Evolutionary conservation across 768 basidiomycete species (phyloP), one percentile per base, ranked within the genome.

Genomic region (Mycena vitilis): DNA sequence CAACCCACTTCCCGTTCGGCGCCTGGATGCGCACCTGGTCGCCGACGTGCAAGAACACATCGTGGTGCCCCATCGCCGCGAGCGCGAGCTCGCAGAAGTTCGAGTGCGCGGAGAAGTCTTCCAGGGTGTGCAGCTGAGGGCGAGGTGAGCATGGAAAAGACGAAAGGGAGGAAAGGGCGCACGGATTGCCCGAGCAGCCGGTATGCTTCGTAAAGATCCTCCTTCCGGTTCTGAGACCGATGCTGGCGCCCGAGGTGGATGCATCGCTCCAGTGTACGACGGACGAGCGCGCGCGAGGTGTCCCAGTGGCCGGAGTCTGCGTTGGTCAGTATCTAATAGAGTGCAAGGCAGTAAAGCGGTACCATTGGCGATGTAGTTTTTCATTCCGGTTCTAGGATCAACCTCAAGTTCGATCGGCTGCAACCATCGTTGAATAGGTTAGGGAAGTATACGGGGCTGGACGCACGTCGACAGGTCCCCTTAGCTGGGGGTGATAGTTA

Each of bases 301-400:
- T 95, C 94, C 96, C 96, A 98, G n/a, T 75, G 66, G 7, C 93
- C 91, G 23, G 84, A 78, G 69, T 93, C 92, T 89, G 70, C 34
- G 11, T 44, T 36, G 66, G 53, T 13, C 15, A 53, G 36, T 7
- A 44, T 34, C 34, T 36, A 47, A 52, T 22, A 20, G 22, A 7
- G 8, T 38, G 30, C 38, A n/a, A 45, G 20, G 37, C 11, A 37
- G 37, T 30, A 30, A 30, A 25, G 1, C 49, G 73, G 13, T 66
- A 87, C 89, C 88, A 77, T 96, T 96, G 0, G 94, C 94, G 67
- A 96, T 96, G 78, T 94, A 95, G 73, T 96, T 98, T 83, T 96
- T 96, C 95, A 98, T 96, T 3, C 95, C 96, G 0, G 92, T 94
- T 16, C 84, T 81, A 0, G 87, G 88, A 77, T 98, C 96, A 9